A percentile compares a stretch with the other conserved stretches of the same genome.
Conservation (phyloP, 2,329 filamentous ascomycete species). For the Aureobasidium uvarum region DNA sequence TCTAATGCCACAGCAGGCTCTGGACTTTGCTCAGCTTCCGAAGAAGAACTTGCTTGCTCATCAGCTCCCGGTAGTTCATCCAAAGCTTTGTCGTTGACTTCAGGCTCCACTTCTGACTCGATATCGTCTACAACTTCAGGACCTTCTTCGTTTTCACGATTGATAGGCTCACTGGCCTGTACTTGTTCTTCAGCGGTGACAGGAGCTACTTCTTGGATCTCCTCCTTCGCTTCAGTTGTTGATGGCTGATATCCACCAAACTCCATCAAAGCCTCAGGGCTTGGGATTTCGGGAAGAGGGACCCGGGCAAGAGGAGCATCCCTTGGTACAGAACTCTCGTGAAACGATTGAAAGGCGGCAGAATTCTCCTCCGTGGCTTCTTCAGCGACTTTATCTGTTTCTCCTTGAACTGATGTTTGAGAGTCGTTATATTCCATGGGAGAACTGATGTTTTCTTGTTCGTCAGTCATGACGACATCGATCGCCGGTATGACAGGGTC, state of each 20-base stretch:
- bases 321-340: neutral
- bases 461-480: constrained; percentile 25
- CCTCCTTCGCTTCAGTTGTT: neutral
- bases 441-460: constrained; percentile 1
- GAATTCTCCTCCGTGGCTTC: neutral
- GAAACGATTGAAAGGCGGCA: constrained; percentile 8
- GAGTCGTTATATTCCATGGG: neutral
- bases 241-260: constrained; percentile 23
- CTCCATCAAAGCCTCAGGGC: constrained; percentile 20
- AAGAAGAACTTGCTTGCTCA: neutral
- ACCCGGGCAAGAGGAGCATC: neutral
- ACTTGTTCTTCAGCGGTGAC: neutral
- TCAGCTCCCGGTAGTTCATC: neutral
- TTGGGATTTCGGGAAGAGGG: constrained; percentile 14
- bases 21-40: neutral
- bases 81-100: neutral
- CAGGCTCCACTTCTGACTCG: neutral
- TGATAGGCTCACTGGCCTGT: constrained; percentile 12
- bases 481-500: constrained; percentile 1
- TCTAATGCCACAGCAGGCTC: neutral
- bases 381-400: neutral
- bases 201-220: neutral
- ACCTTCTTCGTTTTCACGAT: neutral
- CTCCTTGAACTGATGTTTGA: neutral
- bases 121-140: neutral